These are phyloP conservation scores for Intubia oerlemansii DNA, from an alignment of 2,329 filamentous ascomycete genomes.

Conservation along the genomic window DNA sequence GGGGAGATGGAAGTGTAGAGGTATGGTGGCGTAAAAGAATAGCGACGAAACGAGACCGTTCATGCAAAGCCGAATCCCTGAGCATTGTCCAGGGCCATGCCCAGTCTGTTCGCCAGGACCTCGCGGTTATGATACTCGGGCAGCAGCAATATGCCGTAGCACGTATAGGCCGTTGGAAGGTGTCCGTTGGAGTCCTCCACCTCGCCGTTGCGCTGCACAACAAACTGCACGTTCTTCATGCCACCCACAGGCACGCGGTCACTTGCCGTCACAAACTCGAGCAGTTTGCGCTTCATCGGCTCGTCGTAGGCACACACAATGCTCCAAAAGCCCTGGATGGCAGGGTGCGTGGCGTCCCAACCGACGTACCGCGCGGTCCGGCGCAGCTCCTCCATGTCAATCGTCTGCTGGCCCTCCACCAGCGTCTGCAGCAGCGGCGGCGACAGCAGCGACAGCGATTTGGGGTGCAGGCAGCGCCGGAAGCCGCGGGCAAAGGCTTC, in stretches of 20 bases:
- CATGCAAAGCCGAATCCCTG: constrained; percentile 74
- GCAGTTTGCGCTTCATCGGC: constrained; percentile 49
- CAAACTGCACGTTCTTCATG: constrained; percentile 61
- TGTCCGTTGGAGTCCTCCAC: constrained; percentile 30
- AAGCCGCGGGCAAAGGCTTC: constrained; percentile 69
- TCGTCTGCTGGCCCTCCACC: constrained; percentile 64
- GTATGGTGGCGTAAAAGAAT: no score
- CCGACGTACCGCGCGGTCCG: constrained; percentile 59
- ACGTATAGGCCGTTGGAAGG: constrained; percentile 77
- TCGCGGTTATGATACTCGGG: constrained; percentile 60
- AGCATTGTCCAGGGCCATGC: constrained; percentile 72
- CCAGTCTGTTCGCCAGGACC: constrained; percentile 51
- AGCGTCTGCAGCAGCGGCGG: constrained; percentile 51
- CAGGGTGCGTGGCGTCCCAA: constrained; percentile 47
- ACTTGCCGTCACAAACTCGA: constrained; percentile 90
- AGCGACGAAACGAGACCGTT: not conserved
- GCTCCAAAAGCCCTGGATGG: constrained; percentile 66
- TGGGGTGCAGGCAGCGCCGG: constrained; percentile 46
- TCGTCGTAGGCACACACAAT: constrained; percentile 48
- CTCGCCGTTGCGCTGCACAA: constrained; percentile 56
- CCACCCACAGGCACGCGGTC: constrained; percentile 81
- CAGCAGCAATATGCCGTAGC: constrained; percentile 71
- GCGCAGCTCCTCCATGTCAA: constrained; percentile 56
- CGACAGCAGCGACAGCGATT: constrained; percentile 51
- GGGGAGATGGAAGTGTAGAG: no score